Percentiles rank a stretch among this genome's conserved stretches.
These are phyloP conservation scores for Sporisorium sorghi DNA, from an alignment of 1,284 basidiomycete genomes.

Conservation along the genomic window DNA sequence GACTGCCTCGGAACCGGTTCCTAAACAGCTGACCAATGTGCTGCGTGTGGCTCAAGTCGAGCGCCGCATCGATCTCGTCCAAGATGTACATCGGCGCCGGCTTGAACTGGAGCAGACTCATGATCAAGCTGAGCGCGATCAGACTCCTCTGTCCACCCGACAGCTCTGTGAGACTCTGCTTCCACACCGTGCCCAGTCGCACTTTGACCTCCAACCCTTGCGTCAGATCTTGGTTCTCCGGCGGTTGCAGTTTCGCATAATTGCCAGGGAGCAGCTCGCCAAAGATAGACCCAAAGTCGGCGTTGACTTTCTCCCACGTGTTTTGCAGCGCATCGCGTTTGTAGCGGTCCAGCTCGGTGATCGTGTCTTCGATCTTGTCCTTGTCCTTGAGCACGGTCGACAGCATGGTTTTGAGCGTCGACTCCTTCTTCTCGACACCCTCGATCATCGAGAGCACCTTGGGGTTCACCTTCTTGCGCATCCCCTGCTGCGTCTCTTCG, in stretches of 20 bases:
- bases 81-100: constrained; percentile 99
- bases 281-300: constrained; percentile 95
- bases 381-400: constrained; percentile 91
- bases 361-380: constrained; percentile 93
- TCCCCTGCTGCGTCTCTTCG: constrained; percentile 82
- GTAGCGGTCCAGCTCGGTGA: constrained; percentile 90
- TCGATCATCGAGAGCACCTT: constrained; percentile 98
- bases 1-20: constrained; percentile 95
- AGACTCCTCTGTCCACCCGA: constrained; percentile 96
- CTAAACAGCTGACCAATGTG: constrained; percentile 97
- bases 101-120: constrained; percentile 98
- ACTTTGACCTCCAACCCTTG: constrained; percentile 98
- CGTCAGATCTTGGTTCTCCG: constrained; percentile 91
- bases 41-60: constrained; percentile 93
- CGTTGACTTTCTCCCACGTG: constrained; percentile 94
- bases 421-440: constrained; percentile 95
- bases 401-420: constrained; percentile 87
- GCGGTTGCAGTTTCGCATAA: constrained; percentile 92
- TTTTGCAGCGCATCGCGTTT: constrained; percentile 92
- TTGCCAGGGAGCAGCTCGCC: constrained; percentile 95
- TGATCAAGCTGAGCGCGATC: constrained; percentile 95
- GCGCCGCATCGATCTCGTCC: constrained; percentile 96
- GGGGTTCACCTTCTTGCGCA: constrained; percentile 95
- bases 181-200: constrained; percentile 93
- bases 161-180: constrained; percentile 93